Percentiles rank a stretch among this genome's conserved stretches.
Evolutionary conservation across 768 basidiomycete species (phyloP).

Genomic region (Myochromella boudieri): DNA sequence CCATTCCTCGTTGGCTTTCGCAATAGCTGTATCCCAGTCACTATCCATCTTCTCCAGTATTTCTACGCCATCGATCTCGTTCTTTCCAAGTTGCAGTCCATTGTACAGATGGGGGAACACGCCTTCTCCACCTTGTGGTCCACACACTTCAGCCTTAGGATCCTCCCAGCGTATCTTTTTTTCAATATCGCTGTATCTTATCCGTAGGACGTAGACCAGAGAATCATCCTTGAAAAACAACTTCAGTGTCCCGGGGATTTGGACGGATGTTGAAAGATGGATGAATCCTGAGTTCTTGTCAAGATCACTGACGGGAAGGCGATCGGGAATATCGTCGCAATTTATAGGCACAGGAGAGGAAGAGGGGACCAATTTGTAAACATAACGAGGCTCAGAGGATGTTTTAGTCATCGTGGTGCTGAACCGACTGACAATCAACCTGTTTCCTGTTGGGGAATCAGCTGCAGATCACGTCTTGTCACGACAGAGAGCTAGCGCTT

Average conservation of each 20-base stretch:
- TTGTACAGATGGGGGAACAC: conserved; percentile 59
- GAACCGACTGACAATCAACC: too few species aligned
- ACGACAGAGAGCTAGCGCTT: too few species aligned
- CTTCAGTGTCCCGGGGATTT: conserved; percentile 45
- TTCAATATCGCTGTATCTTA: conserved; percentile 39
- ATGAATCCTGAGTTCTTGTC: conserved; percentile 48
- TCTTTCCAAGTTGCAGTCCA: conserved; percentile 38
- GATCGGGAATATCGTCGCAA: conserved; percentile 35
- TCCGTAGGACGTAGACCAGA: conserved; percentile 40
- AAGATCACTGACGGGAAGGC: conserved; percentile 49
- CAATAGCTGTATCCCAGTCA: conserved; percentile 29
- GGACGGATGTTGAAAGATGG: conserved; percentile 52
- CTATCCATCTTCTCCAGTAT: conserved; percentile 25
- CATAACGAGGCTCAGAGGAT: conserved; percentile 42
- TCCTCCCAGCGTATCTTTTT: conserved; percentile 50
- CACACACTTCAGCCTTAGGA: conserved; percentile 40
- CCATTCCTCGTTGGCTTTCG: conserved; percentile 6
- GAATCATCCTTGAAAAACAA: conserved; percentile 43
- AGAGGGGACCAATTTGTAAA: conserved; percentile 60
- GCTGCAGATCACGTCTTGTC: too few species aligned
- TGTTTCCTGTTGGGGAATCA: too few species aligned
- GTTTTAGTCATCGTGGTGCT: too few species aligned
- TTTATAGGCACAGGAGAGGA: conserved; percentile 33
- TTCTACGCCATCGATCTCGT: conserved; percentile 43
- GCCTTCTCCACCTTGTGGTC: conserved; percentile 42